Percentiles rank a stretch among this genome's conserved stretches.
Conservation (phyloP, 1,139 yeast species). For the Pneumocystis carinii region DNA sequence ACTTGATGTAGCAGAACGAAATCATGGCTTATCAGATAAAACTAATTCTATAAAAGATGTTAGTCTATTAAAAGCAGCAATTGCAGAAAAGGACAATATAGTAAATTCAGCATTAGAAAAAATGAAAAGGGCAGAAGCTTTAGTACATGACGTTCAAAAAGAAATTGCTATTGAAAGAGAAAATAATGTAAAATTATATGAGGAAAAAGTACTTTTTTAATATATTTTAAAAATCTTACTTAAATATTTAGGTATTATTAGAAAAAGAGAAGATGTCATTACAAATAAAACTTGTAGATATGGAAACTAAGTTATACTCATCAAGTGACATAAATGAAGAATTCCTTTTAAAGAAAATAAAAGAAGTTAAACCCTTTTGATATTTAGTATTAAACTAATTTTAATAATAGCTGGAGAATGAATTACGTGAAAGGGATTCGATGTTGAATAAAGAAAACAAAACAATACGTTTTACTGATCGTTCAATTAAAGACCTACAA, state of each 20-base stretch:
- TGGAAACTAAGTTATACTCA: conserved; percentile 18
- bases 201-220: conserved; percentile 14
- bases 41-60: conserved; percentile 8
- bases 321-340: conserved; percentile 4
- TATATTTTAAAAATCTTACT: not conserved
- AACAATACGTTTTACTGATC: conserved; percentile 21
- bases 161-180: conserved; percentile 20
- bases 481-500: conserved; percentile 22
- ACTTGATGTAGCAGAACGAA: conserved; percentile 15
- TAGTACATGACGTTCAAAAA: conserved; percentile 13
- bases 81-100: conserved; percentile 15
- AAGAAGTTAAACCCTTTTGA: not conserved
- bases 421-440: conserved; percentile 25
- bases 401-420: conserved; percentile 24
- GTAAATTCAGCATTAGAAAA: conserved; percentile 14
- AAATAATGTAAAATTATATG: conserved; percentile 19
- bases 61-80: conserved; percentile 5
- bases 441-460: conserved; percentile 24
- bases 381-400: conserved; percentile 19
- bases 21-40: conserved; percentile 5
- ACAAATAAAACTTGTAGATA: conserved; percentile 22
- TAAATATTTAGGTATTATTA: not conserved
- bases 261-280: conserved; percentile 23
- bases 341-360: conserved; percentile 5
- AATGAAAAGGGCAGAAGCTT: conserved; percentile 13